phyloP scores from a whole-genome alignment of 2,329 filamentous ascomycete species.

The Ampelomyces quisqualis region DNA sequence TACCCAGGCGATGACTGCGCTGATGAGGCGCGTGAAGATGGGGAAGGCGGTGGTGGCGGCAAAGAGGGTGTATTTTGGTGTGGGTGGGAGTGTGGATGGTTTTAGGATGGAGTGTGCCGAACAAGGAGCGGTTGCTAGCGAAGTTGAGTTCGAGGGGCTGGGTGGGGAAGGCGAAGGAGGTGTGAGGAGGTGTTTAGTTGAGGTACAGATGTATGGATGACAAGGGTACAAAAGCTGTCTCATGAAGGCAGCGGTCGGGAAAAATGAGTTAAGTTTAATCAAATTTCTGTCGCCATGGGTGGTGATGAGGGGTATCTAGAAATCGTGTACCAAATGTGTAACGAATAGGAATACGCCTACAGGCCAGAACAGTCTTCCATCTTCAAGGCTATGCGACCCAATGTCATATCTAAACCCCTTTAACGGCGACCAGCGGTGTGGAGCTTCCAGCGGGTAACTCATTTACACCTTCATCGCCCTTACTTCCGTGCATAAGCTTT shows the following conservation, averaged over 20 bases:
- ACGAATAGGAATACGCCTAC: background rate
- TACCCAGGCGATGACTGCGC: conserved; percentile 62
- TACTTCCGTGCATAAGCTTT: conserved; percentile 19
- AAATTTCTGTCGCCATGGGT: background rate
- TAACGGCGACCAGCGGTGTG: too few relatives aligned
- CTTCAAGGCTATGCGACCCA: too few relatives aligned
- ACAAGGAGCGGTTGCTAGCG: conserved; percentile 48
- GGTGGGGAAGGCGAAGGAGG: conserved; percentile 43
- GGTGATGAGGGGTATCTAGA: conserved; percentile 1
- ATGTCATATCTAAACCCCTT: too few relatives aligned
- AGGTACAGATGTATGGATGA: conserved; percentile 46
- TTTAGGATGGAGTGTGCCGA: conserved; percentile 55
- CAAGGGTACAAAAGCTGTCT: too few relatives aligned
- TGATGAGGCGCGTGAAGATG: conserved; percentile 56
- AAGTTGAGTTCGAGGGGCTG: conserved; percentile 52
- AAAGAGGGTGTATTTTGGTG: conserved; percentile 81
- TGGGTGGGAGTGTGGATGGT: conserved; percentile 77
- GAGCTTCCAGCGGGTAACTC: too few relatives aligned
- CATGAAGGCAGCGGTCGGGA: too few relatives aligned
- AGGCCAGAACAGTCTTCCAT: too few relatives aligned
- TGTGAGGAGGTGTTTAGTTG: conserved; percentile 50
- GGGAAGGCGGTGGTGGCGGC: conserved; percentile 69
- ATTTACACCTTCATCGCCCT: conserved; percentile 8
- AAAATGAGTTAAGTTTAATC: background rate
- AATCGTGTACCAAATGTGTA: background rate